Evolutionary conservation across 352 stramenopile species (phyloP).

Genomic region (Globisporangium polare): DNA sequence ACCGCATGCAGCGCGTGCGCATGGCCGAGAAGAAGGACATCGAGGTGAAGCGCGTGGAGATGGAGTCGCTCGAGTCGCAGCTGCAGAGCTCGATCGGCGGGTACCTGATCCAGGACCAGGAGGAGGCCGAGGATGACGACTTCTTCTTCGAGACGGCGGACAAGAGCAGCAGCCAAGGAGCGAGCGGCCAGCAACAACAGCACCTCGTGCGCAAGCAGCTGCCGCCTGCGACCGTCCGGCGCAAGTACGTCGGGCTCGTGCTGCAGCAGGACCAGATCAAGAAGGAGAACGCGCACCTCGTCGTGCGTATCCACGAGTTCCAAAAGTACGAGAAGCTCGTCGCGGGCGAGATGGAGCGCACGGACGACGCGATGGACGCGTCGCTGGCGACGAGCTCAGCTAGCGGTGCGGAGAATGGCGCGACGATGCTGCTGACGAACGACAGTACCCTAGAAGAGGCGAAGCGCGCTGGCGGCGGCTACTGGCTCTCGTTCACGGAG

Average conservation of each 20-base stretch:
- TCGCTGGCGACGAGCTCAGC: too few relatives aligned
- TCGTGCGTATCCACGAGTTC: conserved; percentile 5
- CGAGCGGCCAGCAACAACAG: not conserved
- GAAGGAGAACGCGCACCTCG: conserved; percentile 9
- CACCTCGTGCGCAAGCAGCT: not conserved
- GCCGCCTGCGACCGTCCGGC: not conserved
- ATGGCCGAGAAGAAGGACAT: conserved; percentile 33
- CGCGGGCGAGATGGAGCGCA: conserved; percentile 3
- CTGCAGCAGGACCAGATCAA: conserved; percentile 17
- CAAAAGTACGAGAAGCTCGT: conserved; percentile 16
- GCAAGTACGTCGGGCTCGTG: conserved; percentile 12
- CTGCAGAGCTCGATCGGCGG: conserved; percentile 19
- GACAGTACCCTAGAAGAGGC: not conserved
- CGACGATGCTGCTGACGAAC: not conserved
- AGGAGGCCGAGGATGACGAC: conserved; percentile 6
- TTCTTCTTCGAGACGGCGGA: not conserved
- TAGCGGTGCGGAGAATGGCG: not conserved
- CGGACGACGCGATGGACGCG: not conserved
- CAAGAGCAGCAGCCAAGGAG: not conserved
- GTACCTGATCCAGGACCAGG: conserved; percentile 5
- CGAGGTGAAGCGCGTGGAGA: conserved; percentile 33
- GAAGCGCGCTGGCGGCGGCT: not conserved
- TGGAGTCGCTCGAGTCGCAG: conserved; percentile 23
- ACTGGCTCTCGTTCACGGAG: conserved; percentile 14
- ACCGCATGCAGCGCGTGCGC: conserved; percentile 38